Base-by-base conservation (phyloP, 805 yeast species). In the Hanseniaspora lindneri region DNA sequence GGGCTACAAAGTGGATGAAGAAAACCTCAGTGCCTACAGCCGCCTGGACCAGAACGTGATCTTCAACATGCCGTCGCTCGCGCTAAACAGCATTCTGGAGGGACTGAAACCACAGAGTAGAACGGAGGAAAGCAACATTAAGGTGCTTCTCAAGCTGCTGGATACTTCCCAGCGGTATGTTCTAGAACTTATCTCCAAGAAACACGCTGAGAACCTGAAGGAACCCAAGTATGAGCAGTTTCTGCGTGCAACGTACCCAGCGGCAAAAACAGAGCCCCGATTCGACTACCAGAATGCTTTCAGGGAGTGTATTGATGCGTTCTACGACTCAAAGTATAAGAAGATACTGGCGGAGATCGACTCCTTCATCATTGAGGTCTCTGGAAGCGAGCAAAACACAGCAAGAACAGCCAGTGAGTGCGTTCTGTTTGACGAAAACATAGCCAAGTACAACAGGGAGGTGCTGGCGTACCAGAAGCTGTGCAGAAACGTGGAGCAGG, bases 401-500 rank as follows among this genome's bases (percentile, higher is more conserved):
- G 9, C 16, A n/a, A n/a, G n/a, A 4, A 4, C 13, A 21, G 17
- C 27, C 8, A 14, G 28, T 20, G n/a, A 14, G 13, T 21, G 13
- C 9, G 28, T 23, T 8, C 40, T 36, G 10, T 36, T 36, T 36
- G 40, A 36, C 23, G 40, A 36, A 13, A 23, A 20, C 17, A 23
- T 36, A 20, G 28, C 40, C 10, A 36, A 23, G 14, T 36, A 13
- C 21, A 44, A 44, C 23, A 35, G 21, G 6, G 28, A 36, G 17
- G 36, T 44, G 5, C 20, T 24, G 9, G 8, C 16, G 5, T 44
- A 36, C 27, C 24, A 44, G 3, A 35, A 29, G 13, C n/a, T 41
- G 16, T 11, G 21, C 8, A 35, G 29, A n/a, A 42, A 41, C 16
- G 20, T 55, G 58, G 28, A 50, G 72, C 1, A 56, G 59, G 32